Percentiles rank a stretch among this genome's conserved stretches.
phyloP scores from a whole-genome alignment of 108 stramenopile species.

The Skeletonema menzelii region DNA sequence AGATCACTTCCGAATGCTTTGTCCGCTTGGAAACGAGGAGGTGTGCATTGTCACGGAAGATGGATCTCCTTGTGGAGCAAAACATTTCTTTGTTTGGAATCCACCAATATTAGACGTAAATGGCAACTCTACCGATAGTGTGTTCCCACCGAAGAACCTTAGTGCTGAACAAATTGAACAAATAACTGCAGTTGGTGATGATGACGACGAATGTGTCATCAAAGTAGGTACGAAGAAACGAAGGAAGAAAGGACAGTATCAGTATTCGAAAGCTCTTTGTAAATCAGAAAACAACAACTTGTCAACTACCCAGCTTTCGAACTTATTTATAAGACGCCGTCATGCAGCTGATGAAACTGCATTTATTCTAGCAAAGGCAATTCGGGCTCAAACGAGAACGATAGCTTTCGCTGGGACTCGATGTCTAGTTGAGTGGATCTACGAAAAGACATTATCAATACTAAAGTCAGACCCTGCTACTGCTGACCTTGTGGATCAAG shows the following conservation, averaged over 20 bases:
- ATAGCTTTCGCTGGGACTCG: slow-evolving; percentile 96
- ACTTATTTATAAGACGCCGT: slow-evolving; percentile 40
- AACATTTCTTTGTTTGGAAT: slow-evolving; percentile 90
- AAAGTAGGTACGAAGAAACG: slow-evolving; percentile 9
- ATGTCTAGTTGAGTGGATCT: slow-evolving; percentile 93
- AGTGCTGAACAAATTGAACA: background rate
- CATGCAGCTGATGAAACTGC: slow-evolving; percentile 96
- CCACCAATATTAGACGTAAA: slow-evolving; percentile 67
- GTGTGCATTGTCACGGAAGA: slow-evolving; percentile 70
- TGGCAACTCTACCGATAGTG: slow-evolving; percentile 37
- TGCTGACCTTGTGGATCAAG: slow-evolving; percentile 49
- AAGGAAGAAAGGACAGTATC: slow-evolving; percentile 8
- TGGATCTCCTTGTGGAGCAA: slow-evolving; percentile 76
- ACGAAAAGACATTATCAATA: slow-evolving; percentile 55
- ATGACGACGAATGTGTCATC: slow-evolving; percentile 10
- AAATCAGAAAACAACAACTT: background rate
- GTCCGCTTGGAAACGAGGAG: slow-evolving; percentile 59
- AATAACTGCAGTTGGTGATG: background rate
- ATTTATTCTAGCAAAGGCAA: slow-evolving; percentile 77
- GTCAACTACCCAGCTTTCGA: background rate
- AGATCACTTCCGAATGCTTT: slow-evolving; percentile 76
- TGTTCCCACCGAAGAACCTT: slow-evolving; percentile 30
- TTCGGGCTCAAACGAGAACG: slow-evolving; percentile 74
- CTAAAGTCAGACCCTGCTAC: slow-evolving; percentile 52
- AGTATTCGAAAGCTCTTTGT: background rate